Base-by-base conservation (phyloP, 179 eudicot species). In the Patellifolia procumbens region DNA sequence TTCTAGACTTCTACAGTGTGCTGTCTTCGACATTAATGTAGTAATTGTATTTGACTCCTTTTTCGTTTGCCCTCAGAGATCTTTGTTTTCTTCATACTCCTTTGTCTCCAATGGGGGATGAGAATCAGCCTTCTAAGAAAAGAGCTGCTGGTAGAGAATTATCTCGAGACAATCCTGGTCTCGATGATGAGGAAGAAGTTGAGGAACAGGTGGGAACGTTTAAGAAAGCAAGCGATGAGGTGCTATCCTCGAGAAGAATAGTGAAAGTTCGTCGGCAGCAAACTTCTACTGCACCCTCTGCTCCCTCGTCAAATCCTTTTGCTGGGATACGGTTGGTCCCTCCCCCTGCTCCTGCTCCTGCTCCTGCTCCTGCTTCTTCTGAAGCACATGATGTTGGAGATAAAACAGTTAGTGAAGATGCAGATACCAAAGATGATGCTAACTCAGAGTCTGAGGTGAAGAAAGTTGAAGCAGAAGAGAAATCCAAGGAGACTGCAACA, bases 111-210 rank as follows among this genome's bases (percentile, higher is more conserved):
- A 81, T 81, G 84, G 84, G 81, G 35, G 84, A 81, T 5, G 84
- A 81, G 20, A 78, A 74, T 42, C 84, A 81, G 76, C 88, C 95
- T 70, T 88, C 98, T 52, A 94, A 94, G 84, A 94, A 94, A 78
- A 87, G 98, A 78, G 91, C 89, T 75, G 98, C 98, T 56, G 97
- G 93, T 61, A 90, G 91, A 74, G 90, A 94, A 78, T 78, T 94
- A 71, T 82, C 97, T 56, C 84, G 88, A 78, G 97, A 92, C 62
- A 87, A 91, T 83, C 97, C 91, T 45, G 97, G 88, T 73, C 91
- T 92, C 72, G 97, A 93, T 79, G 97, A 92, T n/a, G 93, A 94
- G 24, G 93, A 89, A 53, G 91, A 90, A 39, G 65, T 74, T 70
- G 76, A 87, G 32, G 97, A 85, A 73, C 83, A 69, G 76, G 97